Evolutionary conservation across 345 rosid genomes (phyloP).

Genomic region (Populus tremula): DNA sequence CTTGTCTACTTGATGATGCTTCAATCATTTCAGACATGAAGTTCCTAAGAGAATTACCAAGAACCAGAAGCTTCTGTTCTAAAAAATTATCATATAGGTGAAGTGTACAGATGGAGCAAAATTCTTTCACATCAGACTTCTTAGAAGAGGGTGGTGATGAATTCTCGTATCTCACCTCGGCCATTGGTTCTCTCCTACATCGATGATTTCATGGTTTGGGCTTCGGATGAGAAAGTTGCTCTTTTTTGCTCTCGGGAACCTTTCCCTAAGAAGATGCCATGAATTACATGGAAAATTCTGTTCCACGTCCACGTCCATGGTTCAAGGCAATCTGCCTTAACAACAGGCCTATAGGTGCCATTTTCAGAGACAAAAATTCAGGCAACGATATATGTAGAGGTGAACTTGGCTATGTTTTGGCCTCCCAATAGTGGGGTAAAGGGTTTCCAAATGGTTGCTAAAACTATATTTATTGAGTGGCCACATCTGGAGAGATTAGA

Average conservation of each 20-base stretch:
- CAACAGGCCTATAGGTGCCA: slow-evolving; percentile 46
- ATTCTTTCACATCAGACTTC: background rate
- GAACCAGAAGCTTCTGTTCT: background rate
- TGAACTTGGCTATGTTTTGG: slow-evolving; percentile 51
- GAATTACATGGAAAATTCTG: slow-evolving; percentile 29
- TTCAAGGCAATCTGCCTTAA: slow-evolving; percentile 55
- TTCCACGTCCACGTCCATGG: slow-evolving; percentile 53
- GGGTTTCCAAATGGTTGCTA: slow-evolving; percentile 47
- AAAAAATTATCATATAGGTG: background rate
- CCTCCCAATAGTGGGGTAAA: slow-evolving; percentile 51
- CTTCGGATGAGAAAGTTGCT: slow-evolving; percentile 42
- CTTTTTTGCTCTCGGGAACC: slow-evolving; percentile 59
- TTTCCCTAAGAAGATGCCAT: slow-evolving; percentile 42
- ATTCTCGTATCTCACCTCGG: slow-evolving; percentile 39
- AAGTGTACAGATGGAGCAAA: slow-evolving; percentile 1
- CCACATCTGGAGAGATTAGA: slow-evolving; percentile 60
- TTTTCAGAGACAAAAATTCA: slow-evolving; percentile 44
- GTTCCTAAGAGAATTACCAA: background rate
- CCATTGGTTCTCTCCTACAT: slow-evolving; percentile 40
- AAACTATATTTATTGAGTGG: slow-evolving; percentile 45
- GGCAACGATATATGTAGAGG: slow-evolving; percentile 44
- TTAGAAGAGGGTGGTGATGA: background rate
- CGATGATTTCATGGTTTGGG: slow-evolving; percentile 74
- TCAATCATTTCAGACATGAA: background rate
- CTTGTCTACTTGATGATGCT: background rate